Base-by-base conservation (phyloP, 148 eudicot species). In the Drosera capensis region DNA sequence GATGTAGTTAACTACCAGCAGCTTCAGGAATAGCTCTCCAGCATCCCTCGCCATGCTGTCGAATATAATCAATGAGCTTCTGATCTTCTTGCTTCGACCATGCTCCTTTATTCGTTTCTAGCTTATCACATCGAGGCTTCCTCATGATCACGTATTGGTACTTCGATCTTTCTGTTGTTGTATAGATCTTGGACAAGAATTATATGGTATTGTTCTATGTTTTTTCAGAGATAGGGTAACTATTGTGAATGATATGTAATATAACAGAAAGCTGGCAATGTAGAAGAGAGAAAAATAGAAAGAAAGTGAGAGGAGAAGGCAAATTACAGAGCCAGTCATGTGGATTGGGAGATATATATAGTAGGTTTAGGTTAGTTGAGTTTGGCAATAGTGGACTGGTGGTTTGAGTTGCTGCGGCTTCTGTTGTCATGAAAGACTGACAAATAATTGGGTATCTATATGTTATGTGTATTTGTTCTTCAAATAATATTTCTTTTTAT, bases 1-100 rank as follows among this genome's bases (percentile, higher is more conserved):
- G 31, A 28, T 28, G 31, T 28, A 19, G 14, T 24, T 28, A 5
- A 7, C 14, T 16, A 63, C 77, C 72, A 16, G 77, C 69, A 45
- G 59, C 64, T 37, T 72, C 59, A 6, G 77, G 73, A 21, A 72
- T 68, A 19, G 64, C 60, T 45, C 72, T 50, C 77, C 77, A 72
- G 43, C 64, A 54, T 11, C 70, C 77, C 43, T 63, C 68, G 52
- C 77, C 77, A 39, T 72, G 62, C 42, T 52, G 48, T 14, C 55
- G 47, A 35, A 72, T 64, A 48, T 59, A 52, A 12, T 68, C 61
- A 21, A 56, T 29, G 29, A 72, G 77, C 47, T 63, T 72, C 5
- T 72, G 65, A 38, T 72, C 77, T 67, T 72, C 77, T 45, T 63
- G 63, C 25, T 39, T 39, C 36, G 70, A 59, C 70, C 74, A 64